Conservation (phyloP, 164 flowering plant genomes). For the Annona cherimola region DNA sequence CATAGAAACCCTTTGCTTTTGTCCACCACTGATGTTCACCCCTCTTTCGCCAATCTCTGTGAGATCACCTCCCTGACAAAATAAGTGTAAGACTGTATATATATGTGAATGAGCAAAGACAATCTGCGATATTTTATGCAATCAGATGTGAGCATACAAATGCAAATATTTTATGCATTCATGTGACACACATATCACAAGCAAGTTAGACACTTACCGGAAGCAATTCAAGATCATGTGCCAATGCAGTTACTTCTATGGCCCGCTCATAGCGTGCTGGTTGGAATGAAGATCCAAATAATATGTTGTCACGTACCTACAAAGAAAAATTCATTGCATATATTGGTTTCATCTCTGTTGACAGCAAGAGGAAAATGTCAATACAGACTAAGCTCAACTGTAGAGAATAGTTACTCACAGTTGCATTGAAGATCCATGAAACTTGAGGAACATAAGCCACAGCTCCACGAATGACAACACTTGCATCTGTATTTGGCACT, state of each 20-base stretch:
- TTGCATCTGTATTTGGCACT: constrained; percentile 46
- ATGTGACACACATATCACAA: neutral
- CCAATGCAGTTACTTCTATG: constrained; percentile 77
- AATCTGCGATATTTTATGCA: neutral
- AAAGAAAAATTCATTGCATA: neutral
- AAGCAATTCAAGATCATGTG: constrained; percentile 83
- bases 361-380: neutral
- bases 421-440: constrained; percentile 98
- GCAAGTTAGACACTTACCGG: constrained; percentile 49
- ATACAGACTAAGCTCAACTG: neutral
- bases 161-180: neutral
- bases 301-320: constrained; percentile 91
- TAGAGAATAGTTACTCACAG: constrained; percentile 47
- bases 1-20: constrained; percentile 97
- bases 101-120: neutral
- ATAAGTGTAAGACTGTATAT: constrained; percentile 1
- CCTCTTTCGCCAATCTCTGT: constrained; percentile 99
- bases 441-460: constrained; percentile 97
- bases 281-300: constrained; percentile 80
- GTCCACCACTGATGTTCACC: constrained; percentile 98
- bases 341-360: neutral
- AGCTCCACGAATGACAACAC: constrained; percentile 67
- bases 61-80: constrained; percentile 90
- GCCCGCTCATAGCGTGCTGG: constrained; percentile 60
- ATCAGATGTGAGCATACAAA: neutral